phyloP scores from a whole-genome alignment of 2,329 filamentous ascomycete species.

The Calonectria pseudoturangicola region DNA sequence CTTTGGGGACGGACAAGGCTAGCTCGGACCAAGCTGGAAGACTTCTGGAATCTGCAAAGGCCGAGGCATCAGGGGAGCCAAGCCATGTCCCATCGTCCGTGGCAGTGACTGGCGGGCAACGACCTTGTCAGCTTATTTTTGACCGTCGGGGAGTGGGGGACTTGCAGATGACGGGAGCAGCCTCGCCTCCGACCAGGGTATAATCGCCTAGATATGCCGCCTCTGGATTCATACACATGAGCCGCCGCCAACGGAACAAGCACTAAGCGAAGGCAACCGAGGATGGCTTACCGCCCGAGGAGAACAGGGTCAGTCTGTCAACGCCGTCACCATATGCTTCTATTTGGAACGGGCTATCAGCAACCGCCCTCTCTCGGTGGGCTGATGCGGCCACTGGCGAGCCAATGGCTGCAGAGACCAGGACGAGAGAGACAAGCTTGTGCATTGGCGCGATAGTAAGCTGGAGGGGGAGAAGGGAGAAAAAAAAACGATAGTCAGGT shows the following conservation, averaged over 20 bases:
- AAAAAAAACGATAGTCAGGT: conserved; percentile 1
- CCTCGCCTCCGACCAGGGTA: conserved; percentile 26
- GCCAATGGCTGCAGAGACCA: conserved; percentile 19
- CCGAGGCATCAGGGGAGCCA: conserved; percentile 38
- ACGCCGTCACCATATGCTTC: conserved; percentile 36
- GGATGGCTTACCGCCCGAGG: conserved; percentile 27
- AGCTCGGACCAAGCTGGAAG: conserved; percentile 38
- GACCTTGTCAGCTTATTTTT: conserved; percentile 17
- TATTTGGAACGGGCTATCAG: conserved; percentile 24
- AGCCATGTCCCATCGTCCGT: conserved; percentile 23
- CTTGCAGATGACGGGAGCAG: conserved; percentile 40
- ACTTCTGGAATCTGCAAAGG: conserved; percentile 8
- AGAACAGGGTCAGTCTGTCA: conserved; percentile 32
- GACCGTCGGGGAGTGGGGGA: not conserved
- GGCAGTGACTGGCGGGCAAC: conserved; percentile 21
- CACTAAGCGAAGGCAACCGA: too few species aligned
- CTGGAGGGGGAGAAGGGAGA: too few species aligned
- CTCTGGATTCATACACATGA: conserved; percentile 13
- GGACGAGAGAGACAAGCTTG: not conserved
- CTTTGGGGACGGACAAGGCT: conserved; percentile 29
- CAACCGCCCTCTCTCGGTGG: not conserved
- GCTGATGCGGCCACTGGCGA: not conserved
- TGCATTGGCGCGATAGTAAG: conserved; percentile 29
- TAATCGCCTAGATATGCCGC: conserved; percentile 37
- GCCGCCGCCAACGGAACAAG: not conserved